Conservation (phyloP, 768 basidiomycete species). For the Hemileccinum rubropunctum region DNA sequence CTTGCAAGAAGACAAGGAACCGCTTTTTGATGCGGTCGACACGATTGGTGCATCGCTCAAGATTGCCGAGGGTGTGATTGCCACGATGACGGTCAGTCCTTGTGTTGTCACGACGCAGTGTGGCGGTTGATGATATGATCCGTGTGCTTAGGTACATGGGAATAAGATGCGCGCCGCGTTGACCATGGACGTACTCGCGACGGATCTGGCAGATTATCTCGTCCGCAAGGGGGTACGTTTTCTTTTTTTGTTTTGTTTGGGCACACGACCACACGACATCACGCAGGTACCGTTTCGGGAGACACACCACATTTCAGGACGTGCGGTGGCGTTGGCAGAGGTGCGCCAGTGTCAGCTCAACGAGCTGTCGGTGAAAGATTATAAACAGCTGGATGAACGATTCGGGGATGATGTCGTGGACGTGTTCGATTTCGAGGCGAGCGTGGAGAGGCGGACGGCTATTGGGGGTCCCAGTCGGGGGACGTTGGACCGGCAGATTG, state of each 20-base stretch:
- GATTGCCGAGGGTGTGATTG: constrained; percentile 93
- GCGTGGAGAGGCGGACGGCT: constrained; percentile 87
- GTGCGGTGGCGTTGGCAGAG: constrained; percentile 94
- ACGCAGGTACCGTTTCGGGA: constrained; percentile 93
- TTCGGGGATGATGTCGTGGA: constrained; percentile 79
- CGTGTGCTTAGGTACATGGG: constrained; percentile 63
- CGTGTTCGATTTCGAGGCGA: constrained; percentile 94
- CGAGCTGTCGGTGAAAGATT: constrained; percentile 78
- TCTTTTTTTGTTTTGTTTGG: constrained; percentile 2
- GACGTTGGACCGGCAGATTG: constrained; percentile 85
- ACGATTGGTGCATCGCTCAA: constrained; percentile 84
- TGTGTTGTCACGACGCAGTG: not conserved
- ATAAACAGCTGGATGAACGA: constrained; percentile 65
- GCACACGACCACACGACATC: not conserved
- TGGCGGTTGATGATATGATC: not conserved
- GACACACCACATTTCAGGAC: constrained; percentile 97
- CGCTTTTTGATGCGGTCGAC: constrained; percentile 91
- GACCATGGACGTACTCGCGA: constrained; percentile 97
- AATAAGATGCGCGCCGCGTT: constrained; percentile 88
- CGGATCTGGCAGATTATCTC: constrained; percentile 98
- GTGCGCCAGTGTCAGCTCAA: constrained; percentile 75
- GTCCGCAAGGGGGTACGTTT: constrained; percentile 92
- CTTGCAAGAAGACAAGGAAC: constrained; percentile 98
- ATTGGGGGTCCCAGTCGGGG: constrained; percentile 88
- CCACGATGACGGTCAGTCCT: constrained; percentile 73